phyloP scores from a whole-genome alignment of 176 grass and related monocot species.

The Oryza meyeriana region DNA sequence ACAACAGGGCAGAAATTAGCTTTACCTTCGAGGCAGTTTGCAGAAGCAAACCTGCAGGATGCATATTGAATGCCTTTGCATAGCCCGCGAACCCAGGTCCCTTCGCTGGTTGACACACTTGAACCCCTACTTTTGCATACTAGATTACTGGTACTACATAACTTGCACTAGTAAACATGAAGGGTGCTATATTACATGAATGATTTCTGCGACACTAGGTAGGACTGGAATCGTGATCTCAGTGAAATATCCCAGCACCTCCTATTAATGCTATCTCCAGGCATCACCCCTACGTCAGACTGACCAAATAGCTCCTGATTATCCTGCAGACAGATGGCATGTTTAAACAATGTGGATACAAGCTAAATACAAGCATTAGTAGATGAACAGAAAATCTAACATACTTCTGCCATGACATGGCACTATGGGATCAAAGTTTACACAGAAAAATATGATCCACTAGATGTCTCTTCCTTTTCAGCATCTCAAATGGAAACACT shows the following conservation, averaged over 20 bases:
- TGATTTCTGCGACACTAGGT: slow-evolving; percentile 1
- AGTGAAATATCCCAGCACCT: neutral
- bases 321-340: neutral
- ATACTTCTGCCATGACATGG: neutral
- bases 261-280: neutral
- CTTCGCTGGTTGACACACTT: too few species aligned
- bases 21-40: neutral
- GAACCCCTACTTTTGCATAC: neutral
- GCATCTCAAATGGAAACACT: neutral
- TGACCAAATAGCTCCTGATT: neutral
- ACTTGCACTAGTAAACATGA: neutral
- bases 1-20: neutral
- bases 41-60: slow-evolving; percentile 16
- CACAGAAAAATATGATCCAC: neutral
- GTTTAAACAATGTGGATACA: slow-evolving; percentile 14
- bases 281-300: neutral
- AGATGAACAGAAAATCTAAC: neutral
- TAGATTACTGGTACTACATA: neutral
- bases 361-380: neutral
- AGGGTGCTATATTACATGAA: neutral
- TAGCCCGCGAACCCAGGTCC: too few species aligned
- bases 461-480: neutral
- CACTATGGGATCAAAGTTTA: neutral
- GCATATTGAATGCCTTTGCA: neutral
- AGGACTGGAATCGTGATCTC: neutral